Conservation (phyloP, 169 alveolate species). For the Theileria orientalis region DNA sequence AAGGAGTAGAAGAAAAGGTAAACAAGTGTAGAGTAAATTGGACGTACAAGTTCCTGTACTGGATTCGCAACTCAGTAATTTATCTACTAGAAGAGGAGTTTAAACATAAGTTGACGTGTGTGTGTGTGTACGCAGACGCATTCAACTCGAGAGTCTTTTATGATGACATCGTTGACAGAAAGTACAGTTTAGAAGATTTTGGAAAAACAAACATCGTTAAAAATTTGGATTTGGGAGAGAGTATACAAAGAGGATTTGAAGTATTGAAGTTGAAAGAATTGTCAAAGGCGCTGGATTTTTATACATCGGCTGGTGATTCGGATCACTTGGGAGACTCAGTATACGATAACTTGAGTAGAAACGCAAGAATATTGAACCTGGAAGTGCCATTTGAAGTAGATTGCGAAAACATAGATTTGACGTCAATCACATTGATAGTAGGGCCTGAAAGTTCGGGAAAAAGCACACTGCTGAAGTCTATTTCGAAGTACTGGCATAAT, state of each 20-base stretch:
- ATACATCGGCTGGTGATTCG: neutral
- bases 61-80: constrained; percentile 34
- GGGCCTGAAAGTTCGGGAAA: constrained; percentile 53
- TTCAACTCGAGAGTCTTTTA: constrained; percentile 17
- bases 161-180: constrained; percentile 31
- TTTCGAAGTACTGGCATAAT: constrained; percentile 40
- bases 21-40: constrained; percentile 29
- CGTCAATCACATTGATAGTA: constrained; percentile 30
- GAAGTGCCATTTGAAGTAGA: constrained; percentile 49
- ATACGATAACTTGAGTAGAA: neutral
- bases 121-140: constrained; percentile 46
- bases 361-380: constrained; percentile 3
- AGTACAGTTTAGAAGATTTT: constrained; percentile 15
- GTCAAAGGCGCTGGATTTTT: neutral
- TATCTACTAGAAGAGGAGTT: constrained; percentile 17
- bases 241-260: neutral
- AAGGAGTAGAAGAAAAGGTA: constrained; percentile 10
- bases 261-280: neutral
- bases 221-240: neutral
- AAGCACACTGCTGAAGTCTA: constrained; percentile 41
- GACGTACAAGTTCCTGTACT: constrained; percentile 49
- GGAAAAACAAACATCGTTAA: neutral
- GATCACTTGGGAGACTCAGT: neutral
- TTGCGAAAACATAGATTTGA: constrained; percentile 6
- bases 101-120: constrained; percentile 2